A percentile compares a stretch with the other conserved stretches of the same genome.
phyloP scores from a whole-genome alignment of 2,329 filamentous ascomycete species.

The Aspergillus candidus region DNA sequence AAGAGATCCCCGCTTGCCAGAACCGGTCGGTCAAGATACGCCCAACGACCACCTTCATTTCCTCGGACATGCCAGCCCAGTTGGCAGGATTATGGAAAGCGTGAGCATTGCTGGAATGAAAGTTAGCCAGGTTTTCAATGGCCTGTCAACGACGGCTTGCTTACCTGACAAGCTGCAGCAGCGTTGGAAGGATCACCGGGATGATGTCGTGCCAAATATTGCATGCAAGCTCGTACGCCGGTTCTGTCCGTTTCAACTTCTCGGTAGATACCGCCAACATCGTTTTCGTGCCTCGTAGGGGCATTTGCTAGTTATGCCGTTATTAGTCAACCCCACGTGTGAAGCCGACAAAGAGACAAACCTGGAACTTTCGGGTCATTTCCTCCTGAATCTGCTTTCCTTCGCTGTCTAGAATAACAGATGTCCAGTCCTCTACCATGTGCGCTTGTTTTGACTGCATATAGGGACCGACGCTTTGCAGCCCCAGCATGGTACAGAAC shows the following conservation, averaged over 20 bases:
- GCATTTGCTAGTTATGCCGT: slow-evolving; percentile 52
- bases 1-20: slow-evolving; percentile 96
- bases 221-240: slow-evolving; percentile 68
- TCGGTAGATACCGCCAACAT: slow-evolving; percentile 91
- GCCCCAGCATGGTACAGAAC: slow-evolving; percentile 73
- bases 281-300: slow-evolving; percentile 80
- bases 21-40: slow-evolving; percentile 89
- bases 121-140: slow-evolving; percentile 8
- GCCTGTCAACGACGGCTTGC: slow-evolving; percentile 8
- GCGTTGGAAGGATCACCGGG: slow-evolving; percentile 72
- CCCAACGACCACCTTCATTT: slow-evolving; percentile 70
- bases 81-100: slow-evolving; percentile 81
- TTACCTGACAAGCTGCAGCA: slow-evolving; percentile 74
- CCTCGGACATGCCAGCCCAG: slow-evolving; percentile 69
- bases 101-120: slow-evolving; percentile 64
- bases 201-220: slow-evolving; percentile 81
- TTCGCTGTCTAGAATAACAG: slow-evolving; percentile 67
- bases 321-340: not conserved
- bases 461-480: slow-evolving; percentile 77
- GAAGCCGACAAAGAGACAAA: slow-evolving; percentile 26
- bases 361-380: slow-evolving; percentile 68
- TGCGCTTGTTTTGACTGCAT: slow-evolving; percentile 67
- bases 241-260: slow-evolving; percentile 67
- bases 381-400: slow-evolving; percentile 72
- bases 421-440: slow-evolving; percentile 75